Evolutionary conservation across 2,329 filamentous ascomycete genomes (phyloP).

Genomic region (Rosellinia necatrix): DNA sequence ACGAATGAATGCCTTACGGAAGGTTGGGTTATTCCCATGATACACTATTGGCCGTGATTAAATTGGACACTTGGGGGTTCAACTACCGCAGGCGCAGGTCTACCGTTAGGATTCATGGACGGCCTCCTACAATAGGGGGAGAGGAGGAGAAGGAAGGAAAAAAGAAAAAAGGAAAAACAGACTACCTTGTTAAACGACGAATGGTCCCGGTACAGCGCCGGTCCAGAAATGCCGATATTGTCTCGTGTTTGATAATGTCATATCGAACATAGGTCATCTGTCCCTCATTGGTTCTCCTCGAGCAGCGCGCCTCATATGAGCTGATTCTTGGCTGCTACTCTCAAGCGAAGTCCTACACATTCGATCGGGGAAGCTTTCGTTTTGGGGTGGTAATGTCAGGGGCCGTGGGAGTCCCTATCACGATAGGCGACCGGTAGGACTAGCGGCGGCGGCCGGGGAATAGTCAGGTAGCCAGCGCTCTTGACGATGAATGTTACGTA

Average conservation of each 20-base stretch:
- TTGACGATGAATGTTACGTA: conserved; percentile 5
- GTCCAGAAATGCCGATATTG: neutral
- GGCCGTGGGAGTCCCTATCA: neutral
- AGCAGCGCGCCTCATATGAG: neutral
- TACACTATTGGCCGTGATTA: no score
- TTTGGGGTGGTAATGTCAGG: neutral
- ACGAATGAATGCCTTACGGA: neutral
- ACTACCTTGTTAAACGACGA: neutral
- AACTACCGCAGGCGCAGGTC: neutral
- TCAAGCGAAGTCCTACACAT: conserved; percentile 17
- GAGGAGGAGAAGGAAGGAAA: no score
- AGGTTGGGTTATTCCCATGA: no score
- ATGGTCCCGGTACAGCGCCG: neutral
- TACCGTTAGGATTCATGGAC: neutral
- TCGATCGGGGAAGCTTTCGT: neutral
- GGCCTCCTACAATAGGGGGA: conserved; percentile 9
- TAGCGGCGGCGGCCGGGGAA: neutral
- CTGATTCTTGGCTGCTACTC: conserved; percentile 3
- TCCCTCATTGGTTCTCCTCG: conserved; percentile 10
- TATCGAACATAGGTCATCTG: neutral
- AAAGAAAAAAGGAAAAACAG: conserved; percentile 1
- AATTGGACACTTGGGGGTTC: no score
- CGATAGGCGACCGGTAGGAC: neutral
- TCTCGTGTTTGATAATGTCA: conserved; percentile 13
- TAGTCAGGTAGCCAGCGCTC: neutral